These are phyloP conservation scores for Solanum hybrid DNA, from an alignment of 305 asterid species.

Conservation along the genomic window DNA sequence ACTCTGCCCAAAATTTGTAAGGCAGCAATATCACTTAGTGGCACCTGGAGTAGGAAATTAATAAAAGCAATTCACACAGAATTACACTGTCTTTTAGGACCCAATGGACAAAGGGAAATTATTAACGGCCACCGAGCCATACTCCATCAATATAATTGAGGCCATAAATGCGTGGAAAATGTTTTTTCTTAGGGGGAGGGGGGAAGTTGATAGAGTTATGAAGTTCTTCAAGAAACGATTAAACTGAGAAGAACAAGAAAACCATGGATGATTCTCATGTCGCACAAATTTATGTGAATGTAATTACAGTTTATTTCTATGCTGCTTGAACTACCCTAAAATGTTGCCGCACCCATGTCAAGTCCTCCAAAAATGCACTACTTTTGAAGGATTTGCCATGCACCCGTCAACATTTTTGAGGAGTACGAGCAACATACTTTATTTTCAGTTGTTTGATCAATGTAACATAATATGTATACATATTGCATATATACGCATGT, in stretches of 20 bases:
- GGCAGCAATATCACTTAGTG: conserved; percentile 61
- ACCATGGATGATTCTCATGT: neutral
- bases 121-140: conserved; percentile 16
- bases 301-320: neutral
- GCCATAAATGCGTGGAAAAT: neutral
- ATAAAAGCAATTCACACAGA: conserved; percentile 52
- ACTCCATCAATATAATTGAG: conserved; percentile 4
- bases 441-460: neutral
- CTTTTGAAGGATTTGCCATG: neutral
- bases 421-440: neutral
- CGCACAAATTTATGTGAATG: neutral
- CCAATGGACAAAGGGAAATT: conserved; percentile 24
- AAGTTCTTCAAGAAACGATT: neutral
- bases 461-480: neutral
- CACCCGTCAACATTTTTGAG: neutral
- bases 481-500: neutral
- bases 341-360: neutral
- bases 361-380: neutral
- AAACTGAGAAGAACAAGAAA: neutral
- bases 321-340: neutral
- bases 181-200: neutral
- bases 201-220: neutral
- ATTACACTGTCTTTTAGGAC: conserved; percentile 40
- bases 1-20: conserved; percentile 84
- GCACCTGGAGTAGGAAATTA: conserved; percentile 49